Evolutionary conservation across 2,329 filamentous ascomycete genomes (phyloP), one percentile per base, ranked within the genome.

Genomic region (Pseudonectria foliicola): DNA sequence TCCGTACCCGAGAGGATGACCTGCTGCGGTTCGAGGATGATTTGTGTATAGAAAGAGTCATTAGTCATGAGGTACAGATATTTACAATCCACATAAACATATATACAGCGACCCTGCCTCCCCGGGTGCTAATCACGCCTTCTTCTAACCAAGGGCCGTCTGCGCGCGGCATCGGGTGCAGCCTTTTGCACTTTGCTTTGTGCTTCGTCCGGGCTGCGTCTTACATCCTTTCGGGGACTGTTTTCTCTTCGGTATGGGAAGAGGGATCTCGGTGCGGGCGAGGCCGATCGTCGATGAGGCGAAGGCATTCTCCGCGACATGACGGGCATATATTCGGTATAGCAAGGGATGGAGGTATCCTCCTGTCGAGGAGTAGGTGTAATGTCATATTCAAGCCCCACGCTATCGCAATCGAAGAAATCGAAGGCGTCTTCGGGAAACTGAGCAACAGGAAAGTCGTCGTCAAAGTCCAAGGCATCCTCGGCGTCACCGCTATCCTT

Each of bases 151-250:
- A 57, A 65, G 1, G 60, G 56, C 50, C 65, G 63, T 39, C 57
- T 61, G 48, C 66, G 60, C 34, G 49, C 44, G 16, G 55, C 44
- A 41, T 71, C 67, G 37, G 62, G 52, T 39, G 55, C 52, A 35
- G 63, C 51, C 49, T 75, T 75, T 42, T 68, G 67, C 45, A 75
- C 62, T 43, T 66, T 68, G 35, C 67, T 66, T 26, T 62, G 41
- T 37, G 59, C 52, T 50, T 68, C 62, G 31, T 69, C 68, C 23
- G 66, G 68, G 56, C 65, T 68, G 44, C 66, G 64, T 46, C 66
- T 59, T 38, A 61, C 57, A 31, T 59, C 52, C 34, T 44, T 49
- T 13, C 38, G 29, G 13, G 35, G 39, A 23, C 35, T 38, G 37
- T 45, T 46, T 39, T 50, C 43, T 37, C 47, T 47, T 47, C 54